A percentile compares a stretch with the other conserved stretches of the same genome.
These are phyloP conservation scores for Chaetoceros muelleri DNA, from an alignment of 108 stramenopile genomes.

Conservation along the genomic window DNA sequence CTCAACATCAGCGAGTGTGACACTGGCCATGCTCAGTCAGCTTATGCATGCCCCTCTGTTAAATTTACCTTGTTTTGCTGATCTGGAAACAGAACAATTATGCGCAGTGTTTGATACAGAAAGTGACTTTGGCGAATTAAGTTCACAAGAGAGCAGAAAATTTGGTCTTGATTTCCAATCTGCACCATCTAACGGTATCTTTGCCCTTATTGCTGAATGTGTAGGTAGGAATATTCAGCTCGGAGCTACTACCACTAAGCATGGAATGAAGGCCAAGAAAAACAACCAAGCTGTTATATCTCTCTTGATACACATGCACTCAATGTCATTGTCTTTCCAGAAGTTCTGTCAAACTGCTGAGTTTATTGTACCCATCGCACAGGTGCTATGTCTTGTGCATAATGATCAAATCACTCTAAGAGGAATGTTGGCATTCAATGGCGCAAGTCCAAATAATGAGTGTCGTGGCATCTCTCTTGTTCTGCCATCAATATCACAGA, in stretches of 20 bases:
- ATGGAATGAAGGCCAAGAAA: slow-evolving; percentile 53
- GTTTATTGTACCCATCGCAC: slow-evolving; percentile 75
- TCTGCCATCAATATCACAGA: neutral
- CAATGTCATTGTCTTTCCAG: slow-evolving; percentile 65
- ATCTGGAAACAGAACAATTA: slow-evolving; percentile 58
- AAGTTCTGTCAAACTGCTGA: slow-evolving; percentile 60
- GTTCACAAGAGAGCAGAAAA: slow-evolving; percentile 20
- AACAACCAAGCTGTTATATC: slow-evolving; percentile 74
- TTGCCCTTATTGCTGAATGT: slow-evolving; percentile 76
- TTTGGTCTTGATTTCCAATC: slow-evolving; percentile 17
- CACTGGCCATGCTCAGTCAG: slow-evolving; percentile 69
- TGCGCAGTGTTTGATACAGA: slow-evolving; percentile 76
- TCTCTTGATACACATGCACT: slow-evolving; percentile 64
- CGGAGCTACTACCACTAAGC: slow-evolving; percentile 46
- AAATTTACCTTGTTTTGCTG: slow-evolving; percentile 60
- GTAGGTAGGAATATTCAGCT: slow-evolving; percentile 82
- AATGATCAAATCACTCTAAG: slow-evolving; percentile 42
- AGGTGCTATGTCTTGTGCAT: slow-evolving; percentile 66
- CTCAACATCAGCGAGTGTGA: slow-evolving; percentile 71
- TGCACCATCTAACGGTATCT: slow-evolving; percentile 72
- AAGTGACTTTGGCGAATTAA: slow-evolving; percentile 26
- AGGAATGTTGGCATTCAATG: slow-evolving; percentile 3
- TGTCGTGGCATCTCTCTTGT: neutral
- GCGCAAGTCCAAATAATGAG: slow-evolving; percentile 7
- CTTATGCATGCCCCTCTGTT: slow-evolving; percentile 71